phyloP scores from a whole-genome alignment of 2,329 filamentous ascomycete genomes.

The Pyrenophora seminiperda region DNA sequence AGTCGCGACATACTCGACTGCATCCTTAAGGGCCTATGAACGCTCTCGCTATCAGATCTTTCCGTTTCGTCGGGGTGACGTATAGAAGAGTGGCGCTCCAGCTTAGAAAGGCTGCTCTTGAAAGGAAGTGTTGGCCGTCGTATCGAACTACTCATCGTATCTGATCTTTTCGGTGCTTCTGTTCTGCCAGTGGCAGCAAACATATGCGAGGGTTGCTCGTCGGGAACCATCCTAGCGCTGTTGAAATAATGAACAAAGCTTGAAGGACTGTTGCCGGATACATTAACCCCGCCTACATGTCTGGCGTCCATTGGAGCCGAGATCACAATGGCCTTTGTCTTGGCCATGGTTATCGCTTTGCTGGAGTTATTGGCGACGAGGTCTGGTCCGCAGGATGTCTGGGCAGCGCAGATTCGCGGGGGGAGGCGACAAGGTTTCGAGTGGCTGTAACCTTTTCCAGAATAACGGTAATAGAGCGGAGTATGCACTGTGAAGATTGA shows the following conservation, averaged over 20 bases:
- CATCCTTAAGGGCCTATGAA: constrained; percentile 15
- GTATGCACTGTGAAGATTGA: constrained; percentile 1
- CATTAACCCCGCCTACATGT: constrained; percentile 40
- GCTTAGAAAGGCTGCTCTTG: constrained; percentile 32
- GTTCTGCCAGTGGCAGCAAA: constrained; percentile 30
- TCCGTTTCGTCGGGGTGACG: constrained; percentile 14
- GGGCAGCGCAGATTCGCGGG: constrained; percentile 16
- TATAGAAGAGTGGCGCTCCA: constrained; percentile 27
- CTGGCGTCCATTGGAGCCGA: constrained; percentile 42
- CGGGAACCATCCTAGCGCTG: constrained; percentile 25
- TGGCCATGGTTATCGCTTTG: constrained; percentile 25
- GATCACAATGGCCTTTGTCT: constrained; percentile 34
- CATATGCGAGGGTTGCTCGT: constrained; percentile 36
- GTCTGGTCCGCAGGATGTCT: constrained; percentile 11
- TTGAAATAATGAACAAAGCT: constrained; percentile 28
- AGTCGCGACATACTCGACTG: constrained; percentile 27
- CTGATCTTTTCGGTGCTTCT: constrained; percentile 35
- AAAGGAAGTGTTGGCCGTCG: constrained; percentile 35
- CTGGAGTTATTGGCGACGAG: constrained; percentile 6
- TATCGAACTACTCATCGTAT: constrained; percentile 31
- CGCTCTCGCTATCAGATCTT: constrained; percentile 7
- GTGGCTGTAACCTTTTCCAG: constrained; percentile 14
- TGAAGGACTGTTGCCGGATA: constrained; percentile 28
- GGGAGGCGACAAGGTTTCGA: constrained; percentile 31
- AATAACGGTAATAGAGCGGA: constrained; percentile 5